Base-by-base conservation (phyloP, 257 asterid genomes). In the Solanum sejunctum region DNA sequence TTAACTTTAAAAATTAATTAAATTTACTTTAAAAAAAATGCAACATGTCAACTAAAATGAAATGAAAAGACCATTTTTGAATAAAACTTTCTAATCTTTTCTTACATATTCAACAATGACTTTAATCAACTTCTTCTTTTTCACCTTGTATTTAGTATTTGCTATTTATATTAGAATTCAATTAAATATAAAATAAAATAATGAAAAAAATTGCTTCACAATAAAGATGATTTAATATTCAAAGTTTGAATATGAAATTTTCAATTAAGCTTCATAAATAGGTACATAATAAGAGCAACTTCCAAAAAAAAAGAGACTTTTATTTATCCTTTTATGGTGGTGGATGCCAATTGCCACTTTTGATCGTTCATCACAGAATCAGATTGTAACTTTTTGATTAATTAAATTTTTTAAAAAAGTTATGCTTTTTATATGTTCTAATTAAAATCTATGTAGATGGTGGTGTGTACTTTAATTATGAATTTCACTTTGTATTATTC, bases 271-370 rank as follows among this genome's bases (percentile, higher is more conserved):
- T 51, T 73, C 28, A 16, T 36, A 15, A 18, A 49, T 52, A n/a
- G 23, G 67, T 52, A 16, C 20, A 63, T 69, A 51, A 83, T 43
- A 43, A 64, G 60, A 78, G 85, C 82, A 86, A 79, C 75, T 54
- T 86, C 32, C 45, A 9, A 52, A 9, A 77, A 51, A 28, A 77
- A 5, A 15, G n/a, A 13, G 45, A 36, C 6, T 36, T 36, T 5
- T 36, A 36, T 36, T 36, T 36, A 36, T 1, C 28, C 54, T 54
- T 54, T 32, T 28, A 55, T 18, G 80, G 9, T 61, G 75, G 83
- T 54, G 84, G 84, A 79, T 45, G 57, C 82, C 54, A 80, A 56
- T 55, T 86, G 57, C 82, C 54, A 80, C 64, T 55, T 86, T 73
- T 67, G 66, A 43, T 4, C 41, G 57, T 67, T 80, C 21, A 45